phyloP scores from a whole-genome alignment of 2,329 filamentous ascomycete genomes.

The Thelonectria rubi region DNA sequence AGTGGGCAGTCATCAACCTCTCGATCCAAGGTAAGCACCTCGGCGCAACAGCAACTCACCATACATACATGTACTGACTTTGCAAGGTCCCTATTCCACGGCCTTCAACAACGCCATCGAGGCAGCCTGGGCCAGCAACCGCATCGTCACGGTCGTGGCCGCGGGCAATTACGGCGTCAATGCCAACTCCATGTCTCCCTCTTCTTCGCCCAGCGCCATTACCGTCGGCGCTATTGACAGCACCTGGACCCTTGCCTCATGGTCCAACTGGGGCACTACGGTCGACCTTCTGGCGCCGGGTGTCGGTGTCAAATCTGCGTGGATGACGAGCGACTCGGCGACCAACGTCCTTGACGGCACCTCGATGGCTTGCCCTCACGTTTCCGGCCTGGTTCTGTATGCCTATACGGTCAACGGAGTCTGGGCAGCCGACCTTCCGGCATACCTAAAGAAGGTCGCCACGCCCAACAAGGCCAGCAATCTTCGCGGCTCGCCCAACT shows the following conservation, averaged over 20 bases:
- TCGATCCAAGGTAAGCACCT: constrained; percentile 46
- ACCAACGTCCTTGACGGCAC: constrained; percentile 56
- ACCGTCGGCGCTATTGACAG: constrained; percentile 45
- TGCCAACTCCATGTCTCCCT: constrained; percentile 33
- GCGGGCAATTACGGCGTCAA: constrained; percentile 37
- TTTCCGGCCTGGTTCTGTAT: constrained; percentile 62
- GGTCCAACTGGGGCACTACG: constrained; percentile 56
- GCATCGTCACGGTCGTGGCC: constrained; percentile 52
- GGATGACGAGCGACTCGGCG: constrained; percentile 46
- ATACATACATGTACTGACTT: not conserved
- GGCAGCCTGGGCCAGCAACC: constrained; percentile 31
- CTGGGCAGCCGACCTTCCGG: too few relatives aligned
- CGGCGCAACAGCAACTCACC: not conserved
- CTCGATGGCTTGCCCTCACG: constrained; percentile 62
- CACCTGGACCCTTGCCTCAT: constrained; percentile 47
- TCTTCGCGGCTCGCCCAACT: too few relatives aligned
- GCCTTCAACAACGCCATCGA: constrained; percentile 34
- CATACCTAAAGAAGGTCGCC: too few relatives aligned
- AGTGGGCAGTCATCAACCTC: constrained; percentile 55
- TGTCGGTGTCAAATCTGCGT: constrained; percentile 50
- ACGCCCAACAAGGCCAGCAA: too few relatives aligned
- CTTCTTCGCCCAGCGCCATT: constrained; percentile 36
- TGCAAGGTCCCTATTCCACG: constrained; percentile 13
- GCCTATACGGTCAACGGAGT: not conserved
- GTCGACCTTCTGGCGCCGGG: constrained; percentile 59